These are phyloP conservation scores for Paracorniculantispora psalliotae DNA, from an alignment of 2,329 filamentous ascomycete species.

Conservation along the genomic window DNA sequence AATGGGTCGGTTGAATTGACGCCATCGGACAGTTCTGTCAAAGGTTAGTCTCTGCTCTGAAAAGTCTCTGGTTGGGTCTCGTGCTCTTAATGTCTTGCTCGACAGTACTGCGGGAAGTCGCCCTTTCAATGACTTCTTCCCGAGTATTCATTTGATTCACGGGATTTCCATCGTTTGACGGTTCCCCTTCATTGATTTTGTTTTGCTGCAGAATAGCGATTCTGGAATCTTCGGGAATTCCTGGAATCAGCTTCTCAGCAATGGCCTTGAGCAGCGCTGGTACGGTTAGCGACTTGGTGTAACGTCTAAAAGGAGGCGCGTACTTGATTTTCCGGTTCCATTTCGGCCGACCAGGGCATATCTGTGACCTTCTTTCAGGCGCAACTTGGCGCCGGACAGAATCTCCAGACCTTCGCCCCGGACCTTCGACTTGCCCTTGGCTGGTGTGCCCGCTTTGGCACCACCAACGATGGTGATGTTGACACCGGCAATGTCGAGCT, in stretches of 20 bases:
- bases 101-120: constrained; percentile 50
- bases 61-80: constrained; percentile 13
- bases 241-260: constrained; percentile 72
- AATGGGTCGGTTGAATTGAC: constrained; percentile 53
- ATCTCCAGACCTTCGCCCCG: constrained; percentile 58
- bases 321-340: constrained; percentile 78
- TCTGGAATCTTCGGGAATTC: constrained; percentile 61
- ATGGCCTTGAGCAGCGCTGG: constrained; percentile 68
- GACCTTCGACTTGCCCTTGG: constrained; percentile 44
- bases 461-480: constrained; percentile 54
- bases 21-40: constrained; percentile 50
- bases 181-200: constrained; percentile 21
- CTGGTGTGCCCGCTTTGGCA: constrained; percentile 18
- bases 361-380: constrained; percentile 65
- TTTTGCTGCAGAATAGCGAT: constrained; percentile 69
- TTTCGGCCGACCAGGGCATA: constrained; percentile 80
- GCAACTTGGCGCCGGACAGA: constrained; percentile 62
- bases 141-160: constrained; percentile 43
- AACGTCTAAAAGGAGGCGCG: constrained; percentile 20
- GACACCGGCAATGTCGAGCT: constrained; percentile 71
- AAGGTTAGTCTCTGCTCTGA: background rate
- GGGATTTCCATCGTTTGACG: constrained; percentile 8
- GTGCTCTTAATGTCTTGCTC: constrained; percentile 57
- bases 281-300: background rate
- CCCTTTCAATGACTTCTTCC: constrained; percentile 61